phyloP scores from a whole-genome alignment of 1,284 basidiomycete genomes.

The Tilletia caries region DNA sequence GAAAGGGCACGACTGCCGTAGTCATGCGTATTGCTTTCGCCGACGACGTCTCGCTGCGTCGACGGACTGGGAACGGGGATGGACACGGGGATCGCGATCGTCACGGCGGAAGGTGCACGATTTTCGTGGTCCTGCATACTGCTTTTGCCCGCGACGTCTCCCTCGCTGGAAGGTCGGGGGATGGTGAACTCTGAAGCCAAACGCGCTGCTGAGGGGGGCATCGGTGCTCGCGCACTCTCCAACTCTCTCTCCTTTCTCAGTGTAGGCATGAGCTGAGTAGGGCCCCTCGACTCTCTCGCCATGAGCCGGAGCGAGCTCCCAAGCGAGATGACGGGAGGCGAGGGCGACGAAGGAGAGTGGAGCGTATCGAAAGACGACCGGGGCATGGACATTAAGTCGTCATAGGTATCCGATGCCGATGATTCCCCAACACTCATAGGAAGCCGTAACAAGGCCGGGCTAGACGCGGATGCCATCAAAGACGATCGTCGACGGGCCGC shows the following conservation, averaged over 20 bases:
- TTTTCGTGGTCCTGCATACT: no score
- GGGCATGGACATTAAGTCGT: background rate
- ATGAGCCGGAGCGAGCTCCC: conserved; percentile 1
- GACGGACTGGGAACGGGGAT: background rate
- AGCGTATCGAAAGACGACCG: background rate
- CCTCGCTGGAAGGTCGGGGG: background rate
- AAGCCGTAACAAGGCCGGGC: no score
- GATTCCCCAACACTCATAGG: no score
- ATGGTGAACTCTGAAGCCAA: background rate
- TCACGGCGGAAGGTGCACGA: background rate
- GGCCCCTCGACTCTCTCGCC: background rate
- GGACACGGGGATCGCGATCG: background rate
- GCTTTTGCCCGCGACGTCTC: background rate
- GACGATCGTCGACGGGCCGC: no score
- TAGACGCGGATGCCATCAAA: no score
- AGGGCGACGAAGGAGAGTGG: background rate
- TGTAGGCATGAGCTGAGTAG: background rate
- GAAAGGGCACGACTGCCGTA: no score
- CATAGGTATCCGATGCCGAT: no score
- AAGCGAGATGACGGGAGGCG: background rate
- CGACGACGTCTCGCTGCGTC: no score
- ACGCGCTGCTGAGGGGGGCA: background rate
- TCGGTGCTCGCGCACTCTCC: background rate
- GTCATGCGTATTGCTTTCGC: no score
- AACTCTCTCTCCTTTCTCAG: background rate